Conservation (phyloP, 345 rosid genomes). For the Tarenaya hassleriana region DNA sequence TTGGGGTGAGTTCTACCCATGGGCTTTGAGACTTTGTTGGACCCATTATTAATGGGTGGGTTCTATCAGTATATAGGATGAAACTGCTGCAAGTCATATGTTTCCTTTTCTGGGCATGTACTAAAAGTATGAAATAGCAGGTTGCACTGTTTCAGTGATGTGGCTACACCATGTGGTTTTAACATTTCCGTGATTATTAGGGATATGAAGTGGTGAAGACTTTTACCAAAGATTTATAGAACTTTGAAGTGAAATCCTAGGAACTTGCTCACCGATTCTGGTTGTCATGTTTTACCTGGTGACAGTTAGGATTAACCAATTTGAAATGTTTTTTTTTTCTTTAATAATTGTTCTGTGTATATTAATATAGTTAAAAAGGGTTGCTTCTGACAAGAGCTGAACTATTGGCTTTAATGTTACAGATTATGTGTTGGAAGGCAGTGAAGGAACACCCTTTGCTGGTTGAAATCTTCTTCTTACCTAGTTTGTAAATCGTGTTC, state of each 20-base stretch:
- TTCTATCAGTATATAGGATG: no score
- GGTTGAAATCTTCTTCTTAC: slow-evolving; percentile 40
- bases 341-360: slow-evolving; percentile 1
- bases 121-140: slow-evolving; percentile 5
- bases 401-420: slow-evolving; percentile 13
- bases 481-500: slow-evolving; percentile 15
- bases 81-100: no score
- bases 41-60: background rate
- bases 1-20: no score
- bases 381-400: slow-evolving; percentile 10
- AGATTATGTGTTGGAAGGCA: slow-evolving; percentile 97
- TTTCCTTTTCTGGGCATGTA: no score
- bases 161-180: background rate
- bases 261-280: background rate
- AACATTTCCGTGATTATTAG: background rate
- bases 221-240: slow-evolving; percentile 1
- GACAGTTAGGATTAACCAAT: background rate
- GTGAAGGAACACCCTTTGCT: slow-evolving; percentile 94
- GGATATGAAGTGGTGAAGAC: slow-evolving; percentile 11
- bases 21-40: slow-evolving; percentile 20
- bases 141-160: slow-evolving; percentile 1
- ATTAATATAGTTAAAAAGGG: background rate
- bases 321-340: slow-evolving; percentile 7
- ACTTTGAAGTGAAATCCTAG: background rate
- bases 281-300: slow-evolving; percentile 11